Evolutionary conservation across 2,329 filamentous ascomycete species (phyloP).

Genomic region (Pseudopithomyces maydicus): DNA sequence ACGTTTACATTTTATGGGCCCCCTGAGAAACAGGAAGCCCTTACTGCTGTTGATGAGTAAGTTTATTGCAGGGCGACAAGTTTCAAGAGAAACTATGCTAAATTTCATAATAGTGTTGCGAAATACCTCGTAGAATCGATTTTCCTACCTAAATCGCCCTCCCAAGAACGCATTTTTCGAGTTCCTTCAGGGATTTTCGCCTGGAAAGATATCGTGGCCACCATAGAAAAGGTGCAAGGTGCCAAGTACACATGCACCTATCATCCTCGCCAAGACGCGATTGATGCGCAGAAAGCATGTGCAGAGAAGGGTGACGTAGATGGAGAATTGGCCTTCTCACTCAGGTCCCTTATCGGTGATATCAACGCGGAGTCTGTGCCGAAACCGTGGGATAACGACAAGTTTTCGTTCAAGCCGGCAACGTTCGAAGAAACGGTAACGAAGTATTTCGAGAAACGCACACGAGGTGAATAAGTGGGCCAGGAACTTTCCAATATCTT

Average conservation of each 20-base stretch:
- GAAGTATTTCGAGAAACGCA: constrained; percentile 12
- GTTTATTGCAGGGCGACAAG: constrained; percentile 12
- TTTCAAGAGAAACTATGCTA: constrained; percentile 11
- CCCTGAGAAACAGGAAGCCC: constrained; percentile 14
- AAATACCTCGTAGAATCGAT: constrained; percentile 14
- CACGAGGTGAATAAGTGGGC: constrained; percentile 12
- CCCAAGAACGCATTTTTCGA: constrained; percentile 15
- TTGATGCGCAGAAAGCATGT: constrained; percentile 12
- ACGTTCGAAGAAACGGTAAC: constrained; percentile 13
- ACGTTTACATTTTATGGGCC: constrained; percentile 16
- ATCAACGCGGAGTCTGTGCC: constrained; percentile 10
- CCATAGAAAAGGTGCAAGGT: constrained; percentile 13
- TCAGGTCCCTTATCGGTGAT: constrained; percentile 11
- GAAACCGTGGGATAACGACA: constrained; percentile 16
- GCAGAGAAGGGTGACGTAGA: constrained; percentile 16
- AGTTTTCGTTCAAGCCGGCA: constrained; percentile 15
- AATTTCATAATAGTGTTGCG: constrained; percentile 13
- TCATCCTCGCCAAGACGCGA: constrained; percentile 10
- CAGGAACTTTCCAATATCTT: constrained; percentile 13
- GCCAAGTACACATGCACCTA: constrained; percentile 13
- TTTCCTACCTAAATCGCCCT: constrained; percentile 14
- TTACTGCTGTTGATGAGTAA: constrained; percentile 15
- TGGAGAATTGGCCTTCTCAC: constrained; percentile 14
- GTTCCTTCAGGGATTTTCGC: constrained; percentile 11
- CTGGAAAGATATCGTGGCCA: constrained; percentile 12